Base-by-base conservation (phyloP, 371 early-diverging fungal genomes). In the Apophysomyces elegans region DNA sequence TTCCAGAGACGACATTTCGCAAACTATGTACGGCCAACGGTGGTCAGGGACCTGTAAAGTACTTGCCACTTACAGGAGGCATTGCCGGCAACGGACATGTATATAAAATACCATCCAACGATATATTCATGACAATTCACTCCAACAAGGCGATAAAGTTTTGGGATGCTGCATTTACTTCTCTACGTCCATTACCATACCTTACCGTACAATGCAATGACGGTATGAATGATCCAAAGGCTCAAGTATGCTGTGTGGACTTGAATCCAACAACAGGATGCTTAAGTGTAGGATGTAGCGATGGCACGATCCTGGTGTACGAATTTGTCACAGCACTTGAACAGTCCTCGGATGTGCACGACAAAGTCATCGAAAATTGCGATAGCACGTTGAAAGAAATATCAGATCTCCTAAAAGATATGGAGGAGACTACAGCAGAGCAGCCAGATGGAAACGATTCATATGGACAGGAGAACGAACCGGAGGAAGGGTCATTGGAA, bases 121-220 rank as follows among this genome's bases (percentile, higher is more conserved):
- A 87, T 63, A 44, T 87, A 6, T 60, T 87, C 18, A 60, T 84
- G 2, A 85, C 87, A 0, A 73, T 79, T 18, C 87, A 87, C 59
- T 70, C 68, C 7, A 77, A 76, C 18, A 70, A 71, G 38, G 68
- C 75, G 16, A 65, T 87, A 36, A 80, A 79, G 1, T 82, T 84
- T 58, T 87, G 86, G 84, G 87, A 87, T 50, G 84, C 87, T 5
- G 75, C 86, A 0, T 83, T 67, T 61, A 77, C 78, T n/a, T 70
- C 75, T 0, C 71, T 82, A 21, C 70, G 81, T 3, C 86, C 86
- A 2, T 62, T 87, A n/a, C 70, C 79, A 43, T 75, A 83, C 58
- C 69, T 83, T 7, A 81, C 83, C 1, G 69, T 82, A 18, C 32
- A 62, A 7, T 72, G 72, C 38, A 50, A 58, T 2, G 65, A 71